Percentiles rank a stretch among this genome's conserved stretches.
phyloP scores from a whole-genome alignment of 148 eudicot genomes.

The Heliamphora exappendiculata region DNA sequence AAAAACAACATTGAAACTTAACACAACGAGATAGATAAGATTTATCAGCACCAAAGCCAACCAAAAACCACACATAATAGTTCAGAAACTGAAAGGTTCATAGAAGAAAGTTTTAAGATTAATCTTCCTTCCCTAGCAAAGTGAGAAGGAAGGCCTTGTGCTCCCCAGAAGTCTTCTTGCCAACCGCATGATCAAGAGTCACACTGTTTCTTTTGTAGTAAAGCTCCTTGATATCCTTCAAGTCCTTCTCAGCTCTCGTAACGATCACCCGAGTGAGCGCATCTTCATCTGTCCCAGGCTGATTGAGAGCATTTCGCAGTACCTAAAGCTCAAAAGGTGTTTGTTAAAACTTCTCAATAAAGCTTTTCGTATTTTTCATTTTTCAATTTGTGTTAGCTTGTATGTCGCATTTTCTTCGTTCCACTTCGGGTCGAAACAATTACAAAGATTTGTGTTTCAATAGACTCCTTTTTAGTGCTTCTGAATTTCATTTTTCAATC shows the following conservation, averaged over 20 bases:
- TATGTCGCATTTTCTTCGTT: too few species aligned
- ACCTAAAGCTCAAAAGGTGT: conserved; percentile 32
- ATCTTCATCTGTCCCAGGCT: conserved; percentile 69
- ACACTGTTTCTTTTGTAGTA: conserved; percentile 50
- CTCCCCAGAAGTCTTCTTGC: conserved; percentile 66
- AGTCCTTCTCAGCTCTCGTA: conserved; percentile 18
- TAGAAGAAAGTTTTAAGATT: conserved; percentile 7
- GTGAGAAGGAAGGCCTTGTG: conserved; percentile 71
- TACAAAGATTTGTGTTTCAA: too few species aligned
- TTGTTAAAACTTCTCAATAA: too few species aligned
- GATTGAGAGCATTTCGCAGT: conserved; percentile 44
- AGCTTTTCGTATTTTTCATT: too few species aligned
- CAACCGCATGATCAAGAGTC: conserved; percentile 31
- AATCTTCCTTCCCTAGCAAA: conserved; percentile 49
- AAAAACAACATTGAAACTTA: too few species aligned
- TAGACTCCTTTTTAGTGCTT: too few species aligned
- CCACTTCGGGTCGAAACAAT: too few species aligned
- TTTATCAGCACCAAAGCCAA: background rate
- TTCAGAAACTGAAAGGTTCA: background rate
- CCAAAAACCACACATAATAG: background rate
- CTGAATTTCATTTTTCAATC: too few species aligned
- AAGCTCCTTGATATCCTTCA: conserved; percentile 18
- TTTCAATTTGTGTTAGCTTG: too few species aligned
- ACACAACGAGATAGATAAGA: background rate
- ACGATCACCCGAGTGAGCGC: conserved; percentile 35